Evolutionary conservation across 306 rosid genomes (phyloP).

Genomic region (Cicer chorassanicum): DNA sequence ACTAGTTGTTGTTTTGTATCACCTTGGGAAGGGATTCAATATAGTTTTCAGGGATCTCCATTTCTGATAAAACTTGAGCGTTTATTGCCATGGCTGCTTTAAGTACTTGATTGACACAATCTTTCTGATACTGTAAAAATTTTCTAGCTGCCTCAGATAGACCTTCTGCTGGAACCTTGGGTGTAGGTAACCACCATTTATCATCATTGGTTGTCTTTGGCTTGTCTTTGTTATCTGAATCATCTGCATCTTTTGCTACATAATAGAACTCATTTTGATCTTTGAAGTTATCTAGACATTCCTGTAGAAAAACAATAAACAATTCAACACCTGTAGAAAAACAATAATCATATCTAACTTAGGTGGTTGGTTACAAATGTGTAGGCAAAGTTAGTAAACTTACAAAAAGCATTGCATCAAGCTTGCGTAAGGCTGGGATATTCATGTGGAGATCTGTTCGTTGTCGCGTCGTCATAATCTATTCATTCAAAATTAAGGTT

Average conservation of each 20-base stretch:
- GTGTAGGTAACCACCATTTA: constrained; percentile 96
- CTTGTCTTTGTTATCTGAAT: constrained; percentile 56
- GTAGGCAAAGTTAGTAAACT: constrained; percentile 42
- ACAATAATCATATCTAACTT: no score
- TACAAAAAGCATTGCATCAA: constrained; percentile 88
- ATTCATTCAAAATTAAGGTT: constrained; percentile 38
- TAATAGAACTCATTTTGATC: constrained; percentile 83
- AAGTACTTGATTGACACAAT: constrained; percentile 94
- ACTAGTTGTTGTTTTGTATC: constrained; percentile 32
- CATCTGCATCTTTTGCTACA: constrained; percentile 66
- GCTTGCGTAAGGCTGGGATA: constrained; percentile 88
- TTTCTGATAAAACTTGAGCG: constrained; percentile 87
- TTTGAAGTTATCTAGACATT: constrained; percentile 81
- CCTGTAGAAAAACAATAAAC: no score
- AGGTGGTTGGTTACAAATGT: neutral
- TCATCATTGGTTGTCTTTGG: constrained; percentile 64
- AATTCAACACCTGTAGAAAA: no score
- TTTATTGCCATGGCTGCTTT: constrained; percentile 99
- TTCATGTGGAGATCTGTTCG: constrained; percentile 91
- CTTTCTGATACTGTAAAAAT: constrained; percentile 88
- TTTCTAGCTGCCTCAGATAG: constrained; percentile 81
- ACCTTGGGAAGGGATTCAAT: constrained; percentile 94
- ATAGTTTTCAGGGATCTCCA: constrained; percentile 94
- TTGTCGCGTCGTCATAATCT: constrained; percentile 96
- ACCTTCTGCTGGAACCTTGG: constrained; percentile 87